Conservation (phyloP, 371 early-diverging fungal species). For the Mucor saturninus region DNA sequence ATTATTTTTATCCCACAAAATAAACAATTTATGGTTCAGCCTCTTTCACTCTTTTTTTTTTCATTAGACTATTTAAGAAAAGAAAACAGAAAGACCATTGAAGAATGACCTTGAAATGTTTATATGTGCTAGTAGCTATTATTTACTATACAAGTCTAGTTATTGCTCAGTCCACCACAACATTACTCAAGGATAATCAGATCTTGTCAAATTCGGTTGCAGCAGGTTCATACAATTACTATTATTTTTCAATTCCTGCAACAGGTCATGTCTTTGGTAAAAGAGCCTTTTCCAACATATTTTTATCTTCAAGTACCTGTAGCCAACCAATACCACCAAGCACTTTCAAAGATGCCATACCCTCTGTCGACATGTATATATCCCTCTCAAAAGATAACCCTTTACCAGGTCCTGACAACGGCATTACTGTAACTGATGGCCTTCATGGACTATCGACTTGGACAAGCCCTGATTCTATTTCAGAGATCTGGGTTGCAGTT, state of each 20-base stretch:
- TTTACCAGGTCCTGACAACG: conserved; percentile 53
- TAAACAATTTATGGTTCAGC: neutral
- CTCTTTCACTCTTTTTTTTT: neutral
- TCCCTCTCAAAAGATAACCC: conserved; percentile 48
- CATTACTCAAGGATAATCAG: conserved; percentile 19
- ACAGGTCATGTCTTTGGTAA: conserved; percentile 16
- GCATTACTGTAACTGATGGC: conserved; percentile 32
- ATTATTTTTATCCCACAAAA: neutral
- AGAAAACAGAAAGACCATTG: neutral
- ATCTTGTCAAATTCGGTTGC: conserved; percentile 17
- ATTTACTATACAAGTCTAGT: neutral
- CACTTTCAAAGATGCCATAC: conserved; percentile 31
- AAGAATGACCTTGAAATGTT: neutral
- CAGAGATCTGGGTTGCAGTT: conserved; percentile 50
- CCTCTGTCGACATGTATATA: conserved; percentile 47
- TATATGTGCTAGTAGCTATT: conserved; percentile 1
- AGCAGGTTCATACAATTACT: conserved; percentile 14
- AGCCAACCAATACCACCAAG: conserved; percentile 41
- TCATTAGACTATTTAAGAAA: neutral
- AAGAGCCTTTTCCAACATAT: conserved; percentile 27
- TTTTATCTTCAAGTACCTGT: conserved; percentile 40
- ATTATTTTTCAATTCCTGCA: conserved; percentile 24
- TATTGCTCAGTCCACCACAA: conserved; percentile 13
- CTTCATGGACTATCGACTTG: conserved; percentile 40
- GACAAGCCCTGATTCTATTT: conserved; percentile 25